phyloP scores from a whole-genome alignment of 108 stramenopile species.

The Discostella stelligeroides region DNA sequence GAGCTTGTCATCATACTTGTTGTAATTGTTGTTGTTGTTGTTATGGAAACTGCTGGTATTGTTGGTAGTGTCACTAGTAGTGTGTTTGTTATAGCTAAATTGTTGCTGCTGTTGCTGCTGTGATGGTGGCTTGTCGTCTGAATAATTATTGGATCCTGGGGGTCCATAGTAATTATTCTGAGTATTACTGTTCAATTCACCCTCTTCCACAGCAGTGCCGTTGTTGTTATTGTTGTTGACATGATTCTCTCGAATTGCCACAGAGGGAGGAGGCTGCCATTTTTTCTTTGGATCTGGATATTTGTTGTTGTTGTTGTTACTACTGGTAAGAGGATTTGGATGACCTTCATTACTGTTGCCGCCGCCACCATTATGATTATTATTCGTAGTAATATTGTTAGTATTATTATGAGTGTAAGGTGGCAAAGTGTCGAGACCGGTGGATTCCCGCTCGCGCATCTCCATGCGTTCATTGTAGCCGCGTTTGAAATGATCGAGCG shows the following conservation, averaged over 20 bases:
- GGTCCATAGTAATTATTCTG: conserved; percentile 3
- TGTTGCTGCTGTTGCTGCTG: background rate
- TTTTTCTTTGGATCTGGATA: conserved; percentile 3
- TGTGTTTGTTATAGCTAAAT: background rate
- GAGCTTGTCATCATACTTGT: conserved; percentile 48
- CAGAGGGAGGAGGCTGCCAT: conserved; percentile 24
- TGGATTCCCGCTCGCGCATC: conserved; percentile 60
- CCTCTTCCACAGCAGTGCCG: background rate
- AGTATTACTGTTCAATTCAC: too few relatives aligned
- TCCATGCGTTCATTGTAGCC: conserved; percentile 75
- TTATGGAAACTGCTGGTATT: background rate
- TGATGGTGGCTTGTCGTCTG: background rate
- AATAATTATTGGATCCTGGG: background rate
- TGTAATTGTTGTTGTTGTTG: conserved; percentile 32
- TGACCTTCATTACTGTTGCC: background rate
- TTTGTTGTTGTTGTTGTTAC: background rate
- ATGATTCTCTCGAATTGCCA: too few relatives aligned
- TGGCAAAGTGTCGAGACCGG: background rate
- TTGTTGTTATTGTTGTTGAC: too few relatives aligned
- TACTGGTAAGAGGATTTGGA: background rate
- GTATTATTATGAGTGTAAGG: background rate
- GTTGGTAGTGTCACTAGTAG: conserved; percentile 4
- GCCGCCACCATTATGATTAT: background rate
- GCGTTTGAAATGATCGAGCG: conserved; percentile 83
- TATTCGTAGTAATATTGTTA: background rate